These are phyloP conservation scores for Botrytis paeoniae DNA, from an alignment of 2,329 filamentous ascomycete genomes.

Conservation along the genomic window DNA sequence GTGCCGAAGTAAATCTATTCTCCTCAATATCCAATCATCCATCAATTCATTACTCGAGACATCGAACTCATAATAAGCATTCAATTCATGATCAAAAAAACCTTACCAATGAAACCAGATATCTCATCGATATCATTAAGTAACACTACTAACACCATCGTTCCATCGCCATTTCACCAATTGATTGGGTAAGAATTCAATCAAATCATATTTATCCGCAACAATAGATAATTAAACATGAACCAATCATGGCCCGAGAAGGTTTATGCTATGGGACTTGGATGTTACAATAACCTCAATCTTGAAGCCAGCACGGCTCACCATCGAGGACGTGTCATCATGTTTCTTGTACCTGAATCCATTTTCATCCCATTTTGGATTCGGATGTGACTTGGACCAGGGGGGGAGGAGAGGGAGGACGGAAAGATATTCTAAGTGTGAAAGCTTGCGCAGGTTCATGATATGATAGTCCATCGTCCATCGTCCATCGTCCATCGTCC, in stretches of 20 bases:
- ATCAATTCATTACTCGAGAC: neutral
- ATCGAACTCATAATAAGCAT: neutral
- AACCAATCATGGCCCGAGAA: neutral
- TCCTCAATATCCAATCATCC: neutral
- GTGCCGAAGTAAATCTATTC: neutral
- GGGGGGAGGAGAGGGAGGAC: neutral
- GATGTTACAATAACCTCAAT: conserved; percentile 1
- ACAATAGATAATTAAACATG: neutral
- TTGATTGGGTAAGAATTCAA: neutral
- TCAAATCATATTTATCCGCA: neutral
- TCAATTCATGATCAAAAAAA: neutral
- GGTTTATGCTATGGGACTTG: neutral
- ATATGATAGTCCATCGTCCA: neutral
- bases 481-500: too few species aligned
- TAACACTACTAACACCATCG: neutral
- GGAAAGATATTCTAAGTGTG: neutral
- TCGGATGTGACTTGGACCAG: neutral
- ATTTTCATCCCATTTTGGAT: neutral
- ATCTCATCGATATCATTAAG: neutral
- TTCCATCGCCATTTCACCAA: neutral
- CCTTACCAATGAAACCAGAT: neutral
- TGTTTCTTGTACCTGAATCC: neutral
- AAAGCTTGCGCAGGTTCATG: neutral
- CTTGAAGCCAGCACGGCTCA: neutral
- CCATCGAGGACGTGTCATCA: neutral